These are phyloP conservation scores for Clonostachys rosea DNA, from an alignment of 2,329 filamentous ascomycete genomes.

Conservation along the genomic window DNA sequence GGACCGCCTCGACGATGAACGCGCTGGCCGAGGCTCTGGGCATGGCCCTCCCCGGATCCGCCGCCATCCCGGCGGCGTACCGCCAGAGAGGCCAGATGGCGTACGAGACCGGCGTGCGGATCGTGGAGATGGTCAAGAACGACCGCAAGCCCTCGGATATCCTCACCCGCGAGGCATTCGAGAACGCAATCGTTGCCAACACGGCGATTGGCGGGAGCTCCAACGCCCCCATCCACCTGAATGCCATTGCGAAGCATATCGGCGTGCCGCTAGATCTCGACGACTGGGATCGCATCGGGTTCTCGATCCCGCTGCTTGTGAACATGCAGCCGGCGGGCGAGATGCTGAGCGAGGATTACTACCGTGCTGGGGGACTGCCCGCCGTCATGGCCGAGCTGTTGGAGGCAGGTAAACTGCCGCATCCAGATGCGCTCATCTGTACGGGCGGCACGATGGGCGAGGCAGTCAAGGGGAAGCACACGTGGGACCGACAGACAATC, in stretches of 20 bases:
- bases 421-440: conserved; percentile 34
- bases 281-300: conserved; percentile 48
- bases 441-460: conserved; percentile 38
- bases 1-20: conserved; percentile 48
- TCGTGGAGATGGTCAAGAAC: conserved; percentile 42
- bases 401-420: conserved; percentile 38
- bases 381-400: conserved; percentile 49
- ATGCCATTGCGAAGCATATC: conserved; percentile 48
- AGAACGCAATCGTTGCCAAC: conserved; percentile 50
- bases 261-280: conserved; percentile 43
- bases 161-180: conserved; percentile 48
- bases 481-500: conserved; percentile 45
- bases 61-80: conserved; percentile 45
- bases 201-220: conserved; percentile 52
- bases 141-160: conserved; percentile 48
- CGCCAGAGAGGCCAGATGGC: conserved; percentile 40
- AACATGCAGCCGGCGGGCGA: conserved; percentile 52
- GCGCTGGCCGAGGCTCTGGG: conserved; percentile 45
- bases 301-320: conserved; percentile 42
- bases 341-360: conserved; percentile 47
- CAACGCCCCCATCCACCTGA: conserved; percentile 51
- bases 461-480: conserved; percentile 35
- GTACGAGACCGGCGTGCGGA: conserved; percentile 40
- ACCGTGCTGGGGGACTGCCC: conserved; percentile 45
- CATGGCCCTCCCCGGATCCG: conserved; percentile 45